Evolutionary conservation across 768 basidiomycete genomes (phyloP).

Genomic region (Chiua virens): DNA sequence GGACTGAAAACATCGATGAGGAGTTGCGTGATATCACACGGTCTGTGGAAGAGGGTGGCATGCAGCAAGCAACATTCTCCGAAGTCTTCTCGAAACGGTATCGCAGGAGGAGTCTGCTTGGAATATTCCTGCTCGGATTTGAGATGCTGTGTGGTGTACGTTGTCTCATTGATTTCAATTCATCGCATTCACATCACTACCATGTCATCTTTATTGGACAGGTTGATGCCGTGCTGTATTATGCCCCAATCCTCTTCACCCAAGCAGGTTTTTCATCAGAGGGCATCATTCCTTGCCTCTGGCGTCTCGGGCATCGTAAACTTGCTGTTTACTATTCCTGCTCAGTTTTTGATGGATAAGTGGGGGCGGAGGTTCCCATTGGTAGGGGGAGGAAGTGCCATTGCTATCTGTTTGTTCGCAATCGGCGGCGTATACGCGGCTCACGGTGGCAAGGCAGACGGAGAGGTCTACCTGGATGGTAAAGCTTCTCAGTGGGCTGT

Average conservation of each 20-base stretch:
- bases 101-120: slow-evolving; percentile 37
- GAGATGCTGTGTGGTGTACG: slow-evolving; percentile 37
- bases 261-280: slow-evolving; percentile 49
- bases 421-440: slow-evolving; percentile 46
- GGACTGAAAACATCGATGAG: slow-evolving; percentile 14
- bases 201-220: slow-evolving; percentile 13
- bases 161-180: slow-evolving; percentile 6
- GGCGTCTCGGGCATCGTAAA: slow-evolving; percentile 50
- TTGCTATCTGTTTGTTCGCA: slow-evolving; percentile 39
- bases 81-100: slow-evolving; percentile 31
- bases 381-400: slow-evolving; percentile 43
- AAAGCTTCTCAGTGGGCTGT: slow-evolving; percentile 36
- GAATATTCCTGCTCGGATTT: slow-evolving; percentile 34
- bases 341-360: slow-evolving; percentile 36
- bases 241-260: slow-evolving; percentile 48
- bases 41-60: slow-evolving; percentile 26
- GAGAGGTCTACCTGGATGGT: slow-evolving; percentile 21
- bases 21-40: too few relatives aligned
- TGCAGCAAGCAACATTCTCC: slow-evolving; percentile 19
- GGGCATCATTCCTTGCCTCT: slow-evolving; percentile 50
- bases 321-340: slow-evolving; percentile 38
- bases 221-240: slow-evolving; percentile 34
- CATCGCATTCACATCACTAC: background rate
- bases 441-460: slow-evolving; percentile 32
- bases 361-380: slow-evolving; percentile 37